Evolutionary conservation across 2,329 filamentous ascomycete species (phyloP), one percentile per base, ranked within the genome.

Genomic region (Trichoderma brevicompactum): DNA sequence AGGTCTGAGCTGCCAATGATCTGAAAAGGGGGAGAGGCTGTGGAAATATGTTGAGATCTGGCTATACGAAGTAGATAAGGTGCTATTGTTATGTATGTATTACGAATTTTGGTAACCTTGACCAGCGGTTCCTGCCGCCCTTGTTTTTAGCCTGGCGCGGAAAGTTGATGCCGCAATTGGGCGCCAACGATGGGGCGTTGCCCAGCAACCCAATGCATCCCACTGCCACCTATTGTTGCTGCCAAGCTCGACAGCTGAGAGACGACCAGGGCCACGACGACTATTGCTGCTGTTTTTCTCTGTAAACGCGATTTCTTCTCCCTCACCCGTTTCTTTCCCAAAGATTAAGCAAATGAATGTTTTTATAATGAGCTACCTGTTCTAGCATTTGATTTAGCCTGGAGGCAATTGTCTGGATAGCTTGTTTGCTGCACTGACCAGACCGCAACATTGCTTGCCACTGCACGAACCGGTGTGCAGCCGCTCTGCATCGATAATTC

Each of bases 151-250:
- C 2, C 12, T 28, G 38, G 19, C 9, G 8, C 46, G 36, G 23
- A 28, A 28, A 7, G 36, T 10, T 38, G 36, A 38, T 38, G 36
- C 36, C 36, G 36, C 6, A n/a, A n/a, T 10, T 38, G 36, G 36
- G 64, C 49, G 48, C 56, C 63, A 54, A 19, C 17, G 60, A 52
- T 50, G 36, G 36, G n/a, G 19, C n/a, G 64, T 65, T 65, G 64
- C 64, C 58, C 56, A 62, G 64, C 64, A 65, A 65, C 64, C 56
- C 12, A 41, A 23, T 28, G 13, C 56, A 65, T 43, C 56, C 48
- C 64, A 49, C 48, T 17, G 7, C 54, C 38, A 13, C 32, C 50
- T 7, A 19, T 46, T 13, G 63, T 17, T 28, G 19, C 52, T 36
- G 48, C 49, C 64, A 49, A 28, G 34, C 55, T 53, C 48, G 43